A percentile compares a stretch with the other conserved stretches of the same genome.
phyloP scores from a whole-genome alignment of 164 flowering plant species.

The Nelumbo lutea region DNA sequence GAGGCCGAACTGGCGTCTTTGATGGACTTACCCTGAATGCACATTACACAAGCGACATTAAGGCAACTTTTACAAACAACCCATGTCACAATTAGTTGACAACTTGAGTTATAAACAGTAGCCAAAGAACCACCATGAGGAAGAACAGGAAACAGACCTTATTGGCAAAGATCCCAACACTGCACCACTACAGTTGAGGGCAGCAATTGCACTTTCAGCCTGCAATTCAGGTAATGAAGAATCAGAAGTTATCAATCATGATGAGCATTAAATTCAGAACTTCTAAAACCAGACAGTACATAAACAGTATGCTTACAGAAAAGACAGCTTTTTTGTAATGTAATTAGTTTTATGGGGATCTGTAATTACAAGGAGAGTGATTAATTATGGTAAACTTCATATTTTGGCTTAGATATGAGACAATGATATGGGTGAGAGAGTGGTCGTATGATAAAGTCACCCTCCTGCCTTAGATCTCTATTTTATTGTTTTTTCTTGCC shows the following conservation, averaged over 20 bases:
- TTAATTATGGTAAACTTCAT: neutral
- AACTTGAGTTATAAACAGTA: neutral
- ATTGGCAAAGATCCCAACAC: slow-evolving; percentile 54
- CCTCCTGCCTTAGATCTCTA: too few species aligned
- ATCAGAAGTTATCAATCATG: slow-evolving; percentile 27
- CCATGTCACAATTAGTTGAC: neutral
- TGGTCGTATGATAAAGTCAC: too few species aligned
- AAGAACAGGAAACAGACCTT: slow-evolving; percentile 31
- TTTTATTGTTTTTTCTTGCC: too few species aligned
- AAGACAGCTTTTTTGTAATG: too few species aligned
- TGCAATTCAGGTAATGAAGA: slow-evolving; percentile 14
- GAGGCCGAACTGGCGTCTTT: slow-evolving; percentile 75
- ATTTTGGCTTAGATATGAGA: too few species aligned
- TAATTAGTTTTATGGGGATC: too few species aligned
- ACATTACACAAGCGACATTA: slow-evolving; percentile 1
- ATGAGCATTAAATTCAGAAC: neutral
- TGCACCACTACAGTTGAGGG: slow-evolving; percentile 66
- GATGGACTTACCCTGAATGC: slow-evolving; percentile 76
- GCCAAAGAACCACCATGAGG: neutral
- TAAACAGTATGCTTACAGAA: too few species aligned
- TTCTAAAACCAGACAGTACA: neutral
- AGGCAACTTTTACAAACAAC: neutral
- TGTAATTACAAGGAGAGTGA: too few species aligned
- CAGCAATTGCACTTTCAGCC: slow-evolving; percentile 75
- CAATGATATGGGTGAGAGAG: too few species aligned